Conservation (phyloP, 73 alveolate species). For the Paramecium bursaria region DNA sequence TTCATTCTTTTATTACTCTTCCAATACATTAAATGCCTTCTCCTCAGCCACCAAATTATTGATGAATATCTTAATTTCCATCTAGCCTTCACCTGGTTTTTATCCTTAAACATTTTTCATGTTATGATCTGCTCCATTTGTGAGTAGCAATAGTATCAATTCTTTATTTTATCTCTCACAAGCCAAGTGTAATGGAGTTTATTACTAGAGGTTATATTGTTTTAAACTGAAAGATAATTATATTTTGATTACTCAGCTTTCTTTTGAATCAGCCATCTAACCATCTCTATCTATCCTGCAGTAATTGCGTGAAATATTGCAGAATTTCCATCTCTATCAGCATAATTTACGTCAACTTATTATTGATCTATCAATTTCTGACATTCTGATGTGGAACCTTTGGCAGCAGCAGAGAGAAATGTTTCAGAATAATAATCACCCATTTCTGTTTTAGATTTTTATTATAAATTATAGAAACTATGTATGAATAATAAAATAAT, state of each 20-base stretch:
- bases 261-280: slow-evolving; percentile 11
- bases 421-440: slow-evolving; percentile 21
- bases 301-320: not conserved
- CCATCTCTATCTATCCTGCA: not conserved
- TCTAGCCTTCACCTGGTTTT: slow-evolving; percentile 67
- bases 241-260: too few relatives aligned
- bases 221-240: slow-evolving; percentile 20
- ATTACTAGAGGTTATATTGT: not conserved
- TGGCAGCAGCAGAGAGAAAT: not conserved
- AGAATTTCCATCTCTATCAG: slow-evolving; percentile 35
- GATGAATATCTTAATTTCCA: slow-evolving; percentile 51
- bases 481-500: too few relatives aligned
- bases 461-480: slow-evolving; percentile 33
- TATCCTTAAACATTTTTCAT: slow-evolving; percentile 58
- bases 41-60: slow-evolving; percentile 58
- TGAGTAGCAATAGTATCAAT: slow-evolving; percentile 66
- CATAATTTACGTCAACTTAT: slow-evolving; percentile 15
- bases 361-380: not conserved
- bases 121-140: slow-evolving; percentile 68
- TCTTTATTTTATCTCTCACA: slow-evolving; percentile 70
- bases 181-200: slow-evolving; percentile 72
- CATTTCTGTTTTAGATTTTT: slow-evolving; percentile 42
- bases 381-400: not conserved
- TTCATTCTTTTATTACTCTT: slow-evolving; percentile 23
- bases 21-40: slow-evolving; percentile 54